These are phyloP conservation scores for Fraxinus sp. DNA, from an alignment of 305 asterid genomes.

Conservation along the genomic window DNA sequence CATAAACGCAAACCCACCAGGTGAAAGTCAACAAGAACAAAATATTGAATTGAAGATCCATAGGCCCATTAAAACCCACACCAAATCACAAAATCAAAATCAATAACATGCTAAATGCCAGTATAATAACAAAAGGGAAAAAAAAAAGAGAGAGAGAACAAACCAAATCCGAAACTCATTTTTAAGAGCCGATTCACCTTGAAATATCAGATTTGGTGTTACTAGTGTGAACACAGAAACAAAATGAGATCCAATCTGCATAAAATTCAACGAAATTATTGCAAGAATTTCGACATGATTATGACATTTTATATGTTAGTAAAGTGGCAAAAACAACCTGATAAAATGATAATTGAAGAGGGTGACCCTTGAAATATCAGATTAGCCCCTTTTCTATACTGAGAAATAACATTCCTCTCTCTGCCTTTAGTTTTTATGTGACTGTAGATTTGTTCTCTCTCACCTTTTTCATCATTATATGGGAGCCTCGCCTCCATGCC, in stretches of 20 bases:
- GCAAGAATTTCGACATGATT: constrained; percentile 22
- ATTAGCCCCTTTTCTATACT: not conserved
- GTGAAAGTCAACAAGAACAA: constrained; percentile 3
- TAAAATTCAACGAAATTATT: constrained; percentile 27
- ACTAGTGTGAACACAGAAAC: not conserved
- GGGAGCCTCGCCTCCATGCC: not conserved
- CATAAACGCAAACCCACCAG: not conserved
- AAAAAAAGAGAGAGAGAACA: constrained; percentile 7
- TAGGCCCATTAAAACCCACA: constrained; percentile 19
- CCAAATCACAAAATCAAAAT: constrained; percentile 16
- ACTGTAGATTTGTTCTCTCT: constrained; percentile 14
- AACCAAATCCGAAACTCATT: constrained; percentile 15
- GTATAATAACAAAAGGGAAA: not conserved
- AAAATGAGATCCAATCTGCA: constrained; percentile 38
- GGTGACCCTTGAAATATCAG: constrained; percentile 20
- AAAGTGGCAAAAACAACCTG: constrained; percentile 22
- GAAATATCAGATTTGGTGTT: not conserved
- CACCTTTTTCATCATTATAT: not conserved
- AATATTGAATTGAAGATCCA: constrained; percentile 32
- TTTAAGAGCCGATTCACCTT: constrained; percentile 19
- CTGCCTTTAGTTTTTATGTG: constrained; percentile 23
- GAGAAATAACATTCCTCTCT: not conserved
- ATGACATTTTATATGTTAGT: constrained; percentile 8
- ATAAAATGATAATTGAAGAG: constrained; percentile 26
- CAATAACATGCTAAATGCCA: constrained; percentile 5